Conservation (phyloP, 495 filamentous ascomycete species). For the Echria macrotheca region DNA sequence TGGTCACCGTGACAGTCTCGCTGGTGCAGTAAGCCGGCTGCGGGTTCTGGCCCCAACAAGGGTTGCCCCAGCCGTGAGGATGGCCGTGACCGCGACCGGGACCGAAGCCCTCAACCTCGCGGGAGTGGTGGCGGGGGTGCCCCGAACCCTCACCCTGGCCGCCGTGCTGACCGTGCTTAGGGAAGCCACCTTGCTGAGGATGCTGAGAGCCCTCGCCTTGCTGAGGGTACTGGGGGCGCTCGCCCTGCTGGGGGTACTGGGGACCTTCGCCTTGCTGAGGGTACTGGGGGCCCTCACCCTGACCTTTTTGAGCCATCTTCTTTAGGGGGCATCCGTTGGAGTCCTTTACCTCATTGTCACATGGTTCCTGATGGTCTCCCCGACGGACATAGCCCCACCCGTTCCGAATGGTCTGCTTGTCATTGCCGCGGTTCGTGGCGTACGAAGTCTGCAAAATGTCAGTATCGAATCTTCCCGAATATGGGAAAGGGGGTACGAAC, state of each 20-base stretch:
- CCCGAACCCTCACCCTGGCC: neutral
- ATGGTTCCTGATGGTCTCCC: neutral
- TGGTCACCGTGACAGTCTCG: neutral
- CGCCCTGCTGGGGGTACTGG: neutral
- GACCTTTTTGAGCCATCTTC: too few relatives aligned
- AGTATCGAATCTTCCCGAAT: neutral
- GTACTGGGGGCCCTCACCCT: too few relatives aligned
- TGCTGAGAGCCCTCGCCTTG: neutral
- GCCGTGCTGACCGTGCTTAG: neutral
- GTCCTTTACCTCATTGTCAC: neutral
- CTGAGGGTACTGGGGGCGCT: neutral
- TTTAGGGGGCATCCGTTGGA: too few relatives aligned
- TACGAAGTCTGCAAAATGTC: conserved; percentile 6
- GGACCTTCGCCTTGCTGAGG: too few relatives aligned
- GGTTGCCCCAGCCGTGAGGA: neutral
- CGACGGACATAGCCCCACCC: conserved; percentile 10
- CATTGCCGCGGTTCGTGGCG: conserved; percentile 12
- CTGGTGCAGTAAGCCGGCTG: too few relatives aligned
- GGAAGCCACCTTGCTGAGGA: too few relatives aligned
- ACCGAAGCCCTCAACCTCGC: neutral
- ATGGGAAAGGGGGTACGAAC: neutral
- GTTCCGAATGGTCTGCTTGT: neutral
- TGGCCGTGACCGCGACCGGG: neutral
- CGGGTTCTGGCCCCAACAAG: neutral
- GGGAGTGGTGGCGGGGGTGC: neutral